phyloP scores from a whole-genome alignment of 176 grass and related monocot species.

The Eragrostis nindensis region DNA sequence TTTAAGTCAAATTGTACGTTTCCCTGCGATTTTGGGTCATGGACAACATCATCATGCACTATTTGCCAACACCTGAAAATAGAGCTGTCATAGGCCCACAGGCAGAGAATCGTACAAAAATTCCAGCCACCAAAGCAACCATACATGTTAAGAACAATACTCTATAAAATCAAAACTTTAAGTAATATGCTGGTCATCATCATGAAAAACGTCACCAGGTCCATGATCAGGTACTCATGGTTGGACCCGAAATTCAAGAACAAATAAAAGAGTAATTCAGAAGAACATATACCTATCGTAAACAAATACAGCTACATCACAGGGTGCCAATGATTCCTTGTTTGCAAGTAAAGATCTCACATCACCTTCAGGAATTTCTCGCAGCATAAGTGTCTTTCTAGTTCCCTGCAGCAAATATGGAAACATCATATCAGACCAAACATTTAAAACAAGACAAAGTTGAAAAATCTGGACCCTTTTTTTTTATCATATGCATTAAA shows the following conservation, averaged over 20 bases:
- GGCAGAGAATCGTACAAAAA: neutral
- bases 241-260: neutral
- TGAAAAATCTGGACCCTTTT: too few species aligned
- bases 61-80: neutral
- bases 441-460: neutral
- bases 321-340: constrained; percentile 83
- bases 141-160: neutral
- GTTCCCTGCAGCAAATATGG: constrained; percentile 52
- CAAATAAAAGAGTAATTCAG: constrained; percentile 3
- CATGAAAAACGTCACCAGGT: neutral
- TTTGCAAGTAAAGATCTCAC: constrained; percentile 75
- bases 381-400: constrained; percentile 84
- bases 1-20: neutral
- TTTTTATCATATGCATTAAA: neutral
- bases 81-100: neutral
- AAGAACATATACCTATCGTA: constrained; percentile 69
- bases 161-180: neutral
- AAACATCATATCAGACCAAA: constrained; percentile 11
- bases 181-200: neutral
- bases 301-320: constrained; percentile 87
- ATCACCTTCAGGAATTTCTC: constrained; percentile 87
- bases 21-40: neutral
- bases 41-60: neutral
- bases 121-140: neutral
- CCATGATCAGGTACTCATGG: neutral